A percentile compares a stretch with the other conserved stretches of the same genome.
phyloP scores from a whole-genome alignment of 768 basidiomycete species.

The Russula compacta region DNA sequence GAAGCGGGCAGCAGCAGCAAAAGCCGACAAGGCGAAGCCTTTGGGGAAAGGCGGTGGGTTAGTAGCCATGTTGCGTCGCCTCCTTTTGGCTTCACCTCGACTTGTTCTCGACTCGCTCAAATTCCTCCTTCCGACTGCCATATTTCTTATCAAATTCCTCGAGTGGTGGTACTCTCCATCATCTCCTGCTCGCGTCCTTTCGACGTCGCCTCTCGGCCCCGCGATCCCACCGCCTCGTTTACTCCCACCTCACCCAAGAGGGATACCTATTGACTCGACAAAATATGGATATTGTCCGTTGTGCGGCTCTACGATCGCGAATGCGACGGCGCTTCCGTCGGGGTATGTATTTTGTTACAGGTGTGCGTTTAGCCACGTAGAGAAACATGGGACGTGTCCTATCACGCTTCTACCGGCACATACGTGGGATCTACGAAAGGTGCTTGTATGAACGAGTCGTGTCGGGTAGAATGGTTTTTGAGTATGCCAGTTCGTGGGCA shows the following conservation, averaged over 20 bases:
- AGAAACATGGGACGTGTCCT: constrained; percentile 72
- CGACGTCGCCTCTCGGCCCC: constrained; percentile 52
- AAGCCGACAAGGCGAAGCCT: constrained; percentile 16
- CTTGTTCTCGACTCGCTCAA: constrained; percentile 69
- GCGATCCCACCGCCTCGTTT: constrained; percentile 70
- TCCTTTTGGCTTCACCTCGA: constrained; percentile 47
- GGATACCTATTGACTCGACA: constrained; percentile 50
- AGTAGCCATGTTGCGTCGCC: constrained; percentile 35
- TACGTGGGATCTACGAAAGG: constrained; percentile 80
- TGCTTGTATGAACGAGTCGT: constrained; percentile 60
- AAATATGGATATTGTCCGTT: constrained; percentile 81
- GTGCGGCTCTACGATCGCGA: constrained; percentile 62
- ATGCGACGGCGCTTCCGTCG: constrained; percentile 84
- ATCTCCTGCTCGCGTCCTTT: constrained; percentile 72
- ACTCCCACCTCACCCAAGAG: constrained; percentile 64
- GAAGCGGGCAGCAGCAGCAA: constrained; percentile 24
- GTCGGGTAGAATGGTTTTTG: neutral
- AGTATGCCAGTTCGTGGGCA: neutral
- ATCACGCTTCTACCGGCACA: constrained; percentile 71
- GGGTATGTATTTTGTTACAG: constrained; percentile 95
- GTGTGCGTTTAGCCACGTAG: constrained; percentile 78
- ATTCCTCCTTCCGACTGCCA: constrained; percentile 73
- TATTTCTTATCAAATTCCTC: constrained; percentile 93
- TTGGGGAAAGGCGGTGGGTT: constrained; percentile 30
- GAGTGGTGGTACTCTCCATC: constrained; percentile 99